phyloP scores from a whole-genome alignment of 1,284 basidiomycete genomes.

The Cutaneotrichosporon sp. region DNA sequence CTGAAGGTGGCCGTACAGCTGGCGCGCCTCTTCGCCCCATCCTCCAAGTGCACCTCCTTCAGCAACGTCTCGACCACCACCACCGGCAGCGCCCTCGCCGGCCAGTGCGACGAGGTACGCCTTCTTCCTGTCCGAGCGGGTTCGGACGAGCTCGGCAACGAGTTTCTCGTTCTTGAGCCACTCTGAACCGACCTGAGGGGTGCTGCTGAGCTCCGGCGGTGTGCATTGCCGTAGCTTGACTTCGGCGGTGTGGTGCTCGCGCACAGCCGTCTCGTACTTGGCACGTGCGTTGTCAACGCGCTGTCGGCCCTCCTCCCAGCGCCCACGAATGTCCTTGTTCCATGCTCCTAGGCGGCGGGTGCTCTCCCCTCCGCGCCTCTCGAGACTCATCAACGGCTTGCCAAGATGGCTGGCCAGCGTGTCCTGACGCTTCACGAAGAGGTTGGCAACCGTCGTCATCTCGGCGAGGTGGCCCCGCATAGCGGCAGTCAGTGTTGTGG shows the following conservation, averaged over 20 bases:
- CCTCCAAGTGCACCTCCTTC: slow-evolving; percentile 27
- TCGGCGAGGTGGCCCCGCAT: slow-evolving; percentile 23
- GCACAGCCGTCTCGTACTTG: slow-evolving; percentile 23
- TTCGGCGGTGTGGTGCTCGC: slow-evolving; percentile 18
- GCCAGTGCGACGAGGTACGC: slow-evolving; percentile 26
- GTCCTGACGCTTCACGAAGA: slow-evolving; percentile 23
- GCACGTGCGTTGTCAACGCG: slow-evolving; percentile 23
- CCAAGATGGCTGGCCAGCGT: slow-evolving; percentile 23
- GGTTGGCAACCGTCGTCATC: slow-evolving; percentile 18
- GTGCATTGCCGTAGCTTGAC: slow-evolving; percentile 18
- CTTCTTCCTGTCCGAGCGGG: slow-evolving; percentile 24
- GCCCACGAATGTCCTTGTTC: slow-evolving; percentile 25
- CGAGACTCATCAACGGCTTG: slow-evolving; percentile 22
- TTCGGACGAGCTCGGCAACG: slow-evolving; percentile 19
- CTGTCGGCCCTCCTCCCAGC: slow-evolving; percentile 24
- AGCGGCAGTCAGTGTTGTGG: slow-evolving; percentile 17
- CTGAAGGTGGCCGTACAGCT: slow-evolving; percentile 27
- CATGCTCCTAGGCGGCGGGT: slow-evolving; percentile 19
- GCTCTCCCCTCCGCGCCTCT: slow-evolving; percentile 21
- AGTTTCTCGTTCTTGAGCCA: slow-evolving; percentile 23
- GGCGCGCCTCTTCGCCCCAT: slow-evolving; percentile 30
- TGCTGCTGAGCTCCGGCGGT: slow-evolving; percentile 13
- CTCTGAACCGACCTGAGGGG: slow-evolving; percentile 10
- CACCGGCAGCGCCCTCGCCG: slow-evolving; percentile 26
- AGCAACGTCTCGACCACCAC: slow-evolving; percentile 18